Base-by-base conservation (phyloP, 2,329 filamentous ascomycete species). In the Colletotrichum tropicicola region DNA sequence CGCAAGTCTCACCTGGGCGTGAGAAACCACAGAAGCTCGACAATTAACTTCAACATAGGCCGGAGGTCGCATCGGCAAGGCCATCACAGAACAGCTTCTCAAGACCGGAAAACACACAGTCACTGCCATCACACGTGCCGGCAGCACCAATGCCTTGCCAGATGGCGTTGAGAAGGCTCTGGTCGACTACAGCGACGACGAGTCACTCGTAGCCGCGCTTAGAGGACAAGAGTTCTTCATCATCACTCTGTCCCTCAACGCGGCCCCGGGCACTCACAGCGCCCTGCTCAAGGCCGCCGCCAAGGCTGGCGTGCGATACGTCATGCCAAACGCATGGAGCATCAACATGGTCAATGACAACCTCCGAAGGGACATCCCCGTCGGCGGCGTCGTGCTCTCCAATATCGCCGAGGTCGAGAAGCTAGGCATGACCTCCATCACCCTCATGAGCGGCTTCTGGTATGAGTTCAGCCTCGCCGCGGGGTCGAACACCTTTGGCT, bases 141-240 rank as follows among this genome's bases (percentile, higher is more conserved):
- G 72, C 59, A 84, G 82, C 74, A 62, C 64, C 0, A 76, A 72
- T 54, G 73, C 65, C 9, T 68, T 86, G 2, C 83, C 85, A 3
- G 65, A 74, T 0, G 82, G 82, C 9, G 75, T 87, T n/a, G 70
- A 74, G 1, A 67, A 77, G 12, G 76, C 74, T 25, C 55, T 68
- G 2, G 74, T 88, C 21, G 75, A 83, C 69, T 85, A 85, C 67
- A 70, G 75, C 21, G 72, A 83, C 45, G 69, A 77, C 9, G 52
- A 70, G 1, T 77, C 80, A 3, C 69, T 89, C 7, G 74, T 85
- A 4, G 68, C 70, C 0, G 86, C 85, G 1, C 78, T 89, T 1
- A 70, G 74, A 19, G 84, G 78, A 55, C 85, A 89, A 66, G 79
- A 90, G 10, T 80, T 81, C 13, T 72, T 87, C 4, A 78, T 86